These are phyloP conservation scores for Cadophora gregata DNA, from an alignment of 2,329 filamentous ascomycete genomes.

Conservation along the genomic window DNA sequence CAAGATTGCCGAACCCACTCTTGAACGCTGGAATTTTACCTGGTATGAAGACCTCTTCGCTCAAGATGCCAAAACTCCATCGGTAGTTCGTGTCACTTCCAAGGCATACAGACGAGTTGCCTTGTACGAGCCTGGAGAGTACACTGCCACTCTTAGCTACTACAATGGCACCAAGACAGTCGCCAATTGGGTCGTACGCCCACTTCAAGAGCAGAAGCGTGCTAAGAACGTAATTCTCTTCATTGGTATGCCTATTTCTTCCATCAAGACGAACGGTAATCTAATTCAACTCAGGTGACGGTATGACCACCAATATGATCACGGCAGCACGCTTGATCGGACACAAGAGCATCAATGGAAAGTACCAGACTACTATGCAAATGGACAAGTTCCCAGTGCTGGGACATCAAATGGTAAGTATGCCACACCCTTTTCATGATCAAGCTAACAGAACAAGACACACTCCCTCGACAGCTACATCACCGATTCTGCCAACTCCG, in stretches of 20 bases:
- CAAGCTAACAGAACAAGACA: slow-evolving; percentile 52
- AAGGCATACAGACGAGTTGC: slow-evolving; percentile 80
- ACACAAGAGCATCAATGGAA: slow-evolving; percentile 84
- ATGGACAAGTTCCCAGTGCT: slow-evolving; percentile 86
- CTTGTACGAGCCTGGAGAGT: slow-evolving; percentile 79
- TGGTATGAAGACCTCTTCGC: slow-evolving; percentile 88
- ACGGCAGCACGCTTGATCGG: slow-evolving; percentile 80
- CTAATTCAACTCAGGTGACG: slow-evolving; percentile 49
- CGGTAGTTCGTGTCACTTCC: slow-evolving; percentile 78
- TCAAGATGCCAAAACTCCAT: slow-evolving; percentile 70
- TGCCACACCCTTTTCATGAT: no score
- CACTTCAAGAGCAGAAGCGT: slow-evolving; percentile 71
- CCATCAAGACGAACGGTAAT: not conserved
- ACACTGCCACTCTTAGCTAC: slow-evolving; percentile 77
- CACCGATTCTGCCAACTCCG: slow-evolving; percentile 86
- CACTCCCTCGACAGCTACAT: slow-evolving; percentile 87
- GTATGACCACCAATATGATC: slow-evolving; percentile 79
- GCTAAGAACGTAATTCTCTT: slow-evolving; percentile 88
- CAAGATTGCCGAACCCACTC: slow-evolving; percentile 68
- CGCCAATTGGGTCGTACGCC: slow-evolving; percentile 79
- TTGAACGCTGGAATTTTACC: slow-evolving; percentile 84
- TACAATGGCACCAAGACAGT: slow-evolving; percentile 74
- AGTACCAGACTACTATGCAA: slow-evolving; percentile 76
- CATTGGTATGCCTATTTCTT: slow-evolving; percentile 59
- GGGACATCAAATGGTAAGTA: slow-evolving; percentile 76